These are phyloP conservation scores for Geotrichum carabidarum DNA, from an alignment of 1,139 yeast genomes.

Conservation along the genomic window DNA sequence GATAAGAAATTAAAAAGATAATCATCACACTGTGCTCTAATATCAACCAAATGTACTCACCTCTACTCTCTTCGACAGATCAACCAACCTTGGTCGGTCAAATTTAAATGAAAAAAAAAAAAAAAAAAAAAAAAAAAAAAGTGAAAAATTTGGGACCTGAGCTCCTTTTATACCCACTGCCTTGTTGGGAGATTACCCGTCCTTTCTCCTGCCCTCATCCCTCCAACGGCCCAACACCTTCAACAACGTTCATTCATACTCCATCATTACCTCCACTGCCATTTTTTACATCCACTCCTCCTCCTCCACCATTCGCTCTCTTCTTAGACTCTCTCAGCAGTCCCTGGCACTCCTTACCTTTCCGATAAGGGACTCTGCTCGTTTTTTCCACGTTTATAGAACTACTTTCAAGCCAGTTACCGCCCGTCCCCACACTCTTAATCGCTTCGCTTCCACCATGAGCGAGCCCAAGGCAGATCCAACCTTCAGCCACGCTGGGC, in stretches of 20 bases:
- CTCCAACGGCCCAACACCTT: not conserved
- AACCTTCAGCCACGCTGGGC: conserved; percentile 31
- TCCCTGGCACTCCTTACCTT: not conserved
- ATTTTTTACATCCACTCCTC: not conserved
- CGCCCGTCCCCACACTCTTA: not conserved
- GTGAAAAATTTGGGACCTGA: not conserved
- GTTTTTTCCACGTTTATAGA: not conserved
- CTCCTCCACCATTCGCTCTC: not conserved
- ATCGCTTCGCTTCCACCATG: not conserved
- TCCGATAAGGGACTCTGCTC: not conserved
- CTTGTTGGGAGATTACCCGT: not conserved
- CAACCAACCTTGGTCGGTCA: no score
- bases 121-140: not conserved
- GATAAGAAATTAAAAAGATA: conserved; percentile 7
- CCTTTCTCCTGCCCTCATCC: conserved; percentile 1
- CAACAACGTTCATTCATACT: not conserved
- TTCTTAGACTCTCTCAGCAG: not conserved
- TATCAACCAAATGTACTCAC: no score
- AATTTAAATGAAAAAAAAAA: not conserved
- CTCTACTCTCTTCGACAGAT: no score
- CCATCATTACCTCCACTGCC: no score
- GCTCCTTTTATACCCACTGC: not conserved
- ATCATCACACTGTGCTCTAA: conserved; percentile 3
- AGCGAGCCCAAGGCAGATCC: not conserved
- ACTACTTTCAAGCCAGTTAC: not conserved